A percentile compares a stretch with the other conserved stretches of the same genome.
Conservation (phyloP, 208 protist genomes). For the Balamuthia mandrillaris region DNA sequence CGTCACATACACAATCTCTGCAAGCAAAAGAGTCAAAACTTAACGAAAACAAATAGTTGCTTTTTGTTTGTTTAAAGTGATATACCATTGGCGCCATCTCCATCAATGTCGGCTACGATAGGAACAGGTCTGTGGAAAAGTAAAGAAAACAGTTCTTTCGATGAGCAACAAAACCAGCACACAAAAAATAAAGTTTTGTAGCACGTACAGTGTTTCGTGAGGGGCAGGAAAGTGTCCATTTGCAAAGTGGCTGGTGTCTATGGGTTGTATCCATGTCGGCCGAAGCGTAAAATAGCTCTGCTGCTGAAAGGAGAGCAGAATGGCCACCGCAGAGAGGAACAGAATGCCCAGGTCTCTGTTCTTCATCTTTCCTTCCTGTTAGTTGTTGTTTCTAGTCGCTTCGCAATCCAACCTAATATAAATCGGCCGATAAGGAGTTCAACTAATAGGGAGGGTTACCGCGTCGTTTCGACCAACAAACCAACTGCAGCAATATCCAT, state of each 20-base stretch:
- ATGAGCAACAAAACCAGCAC: background rate
- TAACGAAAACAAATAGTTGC: background rate
- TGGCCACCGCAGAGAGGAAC: background rate
- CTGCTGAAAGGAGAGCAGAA: background rate
- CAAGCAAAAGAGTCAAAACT: background rate
- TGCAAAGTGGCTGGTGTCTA: slow-evolving; percentile 7
- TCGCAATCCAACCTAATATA: too few relatives aligned
- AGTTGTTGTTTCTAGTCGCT: too few relatives aligned
- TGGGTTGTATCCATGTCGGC: slow-evolving; percentile 1
- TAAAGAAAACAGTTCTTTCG: background rate
- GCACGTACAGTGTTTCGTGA: background rate
- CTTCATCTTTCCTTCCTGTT: slow-evolving; percentile 14
- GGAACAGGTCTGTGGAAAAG: too few relatives aligned
- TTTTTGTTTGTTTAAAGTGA: background rate
- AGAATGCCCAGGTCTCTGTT: slow-evolving; percentile 19
- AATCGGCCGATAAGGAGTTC: too few relatives aligned
- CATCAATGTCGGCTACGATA: slow-evolving; percentile 54
- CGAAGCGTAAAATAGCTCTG: background rate
- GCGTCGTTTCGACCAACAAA: too few relatives aligned
- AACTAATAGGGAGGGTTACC: too few relatives aligned
- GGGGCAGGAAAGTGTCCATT: slow-evolving; percentile 20
- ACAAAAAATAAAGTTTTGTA: background rate
- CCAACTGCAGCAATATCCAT: too few relatives aligned
- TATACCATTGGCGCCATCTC: slow-evolving; percentile 54
- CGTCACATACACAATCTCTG: slow-evolving; percentile 13